Percentiles rank a stretch among this genome's conserved stretches.
Evolutionary conservation across 768 basidiomycete genomes (phyloP).

Genomic region (Fomitopsis pulvina): DNA sequence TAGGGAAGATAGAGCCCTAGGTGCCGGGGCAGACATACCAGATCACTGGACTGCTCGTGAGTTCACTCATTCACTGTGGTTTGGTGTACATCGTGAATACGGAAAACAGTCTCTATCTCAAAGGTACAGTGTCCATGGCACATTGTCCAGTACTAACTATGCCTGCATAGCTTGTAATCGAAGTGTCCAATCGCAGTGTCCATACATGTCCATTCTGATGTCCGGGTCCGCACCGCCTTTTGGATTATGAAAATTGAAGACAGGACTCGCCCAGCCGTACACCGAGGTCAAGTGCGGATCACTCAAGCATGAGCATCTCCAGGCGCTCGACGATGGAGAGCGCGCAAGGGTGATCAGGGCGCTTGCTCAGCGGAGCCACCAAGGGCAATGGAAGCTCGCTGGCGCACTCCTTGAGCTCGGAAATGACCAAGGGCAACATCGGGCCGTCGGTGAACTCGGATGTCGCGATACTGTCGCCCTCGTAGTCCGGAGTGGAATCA

Average conservation of each 20-base stretch:
- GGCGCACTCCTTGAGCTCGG: not conserved
- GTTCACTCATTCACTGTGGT: no score
- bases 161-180: not conserved
- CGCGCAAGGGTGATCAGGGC: not conserved
- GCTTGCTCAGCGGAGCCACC: not conserved
- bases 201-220: not conserved
- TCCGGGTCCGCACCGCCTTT: not conserved
- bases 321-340: not conserved
- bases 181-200: not conserved
- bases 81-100: no score
- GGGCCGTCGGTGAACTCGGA: not conserved
- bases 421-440: not conserved
- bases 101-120: no score
- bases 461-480: not conserved
- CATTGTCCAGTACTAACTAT: conserved; percentile 1
- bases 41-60: no score
- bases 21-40: no score
- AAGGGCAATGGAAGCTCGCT: not conserved
- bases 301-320: not conserved
- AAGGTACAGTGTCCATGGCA: conserved; percentile 2
- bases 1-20: no score
- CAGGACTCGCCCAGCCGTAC: not conserved
- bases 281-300: not conserved
- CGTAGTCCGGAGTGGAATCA: not conserved
- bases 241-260: not conserved